phyloP scores from a whole-genome alignment of 2,329 filamentous ascomycete species.

The Onygenales sp. region DNA sequence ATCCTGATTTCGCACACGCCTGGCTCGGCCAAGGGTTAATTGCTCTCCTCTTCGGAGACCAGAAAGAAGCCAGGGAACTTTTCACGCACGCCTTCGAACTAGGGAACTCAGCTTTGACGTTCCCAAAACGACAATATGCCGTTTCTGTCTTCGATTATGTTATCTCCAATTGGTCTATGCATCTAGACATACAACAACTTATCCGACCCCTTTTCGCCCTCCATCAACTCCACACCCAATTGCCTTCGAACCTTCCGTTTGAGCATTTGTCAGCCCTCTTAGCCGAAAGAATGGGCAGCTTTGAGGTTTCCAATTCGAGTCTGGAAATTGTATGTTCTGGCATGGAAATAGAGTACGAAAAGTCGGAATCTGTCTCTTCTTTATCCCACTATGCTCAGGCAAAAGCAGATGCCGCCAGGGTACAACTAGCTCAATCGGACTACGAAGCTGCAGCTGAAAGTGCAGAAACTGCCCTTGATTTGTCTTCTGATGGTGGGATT shows the following conservation, averaged over 20 bases:
- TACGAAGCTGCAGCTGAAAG: conserved; percentile 65
- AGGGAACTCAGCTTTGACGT: conserved; percentile 62
- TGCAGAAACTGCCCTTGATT: conserved; percentile 68
- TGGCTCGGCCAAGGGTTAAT: conserved; percentile 91
- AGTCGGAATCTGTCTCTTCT: conserved; percentile 63
- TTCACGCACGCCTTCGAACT: conserved; percentile 96
- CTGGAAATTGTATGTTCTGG: conserved; percentile 58
- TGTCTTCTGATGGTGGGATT: conserved; percentile 63
- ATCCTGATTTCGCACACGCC: conserved; percentile 85
- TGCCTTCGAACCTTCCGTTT: conserved; percentile 60
- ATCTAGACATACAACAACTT: conserved; percentile 50
- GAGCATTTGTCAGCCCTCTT: conserved; percentile 72
- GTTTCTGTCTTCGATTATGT: conserved; percentile 76
- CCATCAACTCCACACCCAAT: conserved; percentile 65
- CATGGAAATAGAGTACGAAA: conserved; percentile 76
- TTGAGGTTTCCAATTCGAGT: conserved; percentile 50
- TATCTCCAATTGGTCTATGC: conserved; percentile 44
- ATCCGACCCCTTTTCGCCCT: conserved; percentile 85
- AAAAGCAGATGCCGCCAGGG: conserved; percentile 79
- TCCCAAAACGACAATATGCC: conserved; percentile 70
- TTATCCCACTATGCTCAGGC: conserved; percentile 71
- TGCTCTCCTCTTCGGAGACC: conserved; percentile 64
- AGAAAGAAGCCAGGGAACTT: conserved; percentile 67
- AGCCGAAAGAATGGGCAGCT: conserved; percentile 68
- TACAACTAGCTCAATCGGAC: conserved; percentile 59